Conservation (phyloP, 2,329 filamentous ascomycete species). For the Beauveria sp. region DNA sequence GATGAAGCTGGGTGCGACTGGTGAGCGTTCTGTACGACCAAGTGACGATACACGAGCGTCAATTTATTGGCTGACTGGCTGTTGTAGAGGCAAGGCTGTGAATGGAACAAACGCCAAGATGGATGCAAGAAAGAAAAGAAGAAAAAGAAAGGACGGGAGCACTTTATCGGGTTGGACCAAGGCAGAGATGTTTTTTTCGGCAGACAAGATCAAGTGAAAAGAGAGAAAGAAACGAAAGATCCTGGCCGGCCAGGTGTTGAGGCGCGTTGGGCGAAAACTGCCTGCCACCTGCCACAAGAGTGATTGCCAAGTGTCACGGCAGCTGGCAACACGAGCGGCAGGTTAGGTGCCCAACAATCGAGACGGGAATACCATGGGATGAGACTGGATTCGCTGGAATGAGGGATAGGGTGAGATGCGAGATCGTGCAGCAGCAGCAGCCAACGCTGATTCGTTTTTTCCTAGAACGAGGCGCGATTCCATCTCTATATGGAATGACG, state of each 20-base stretch:
- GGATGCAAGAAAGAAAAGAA: background rate
- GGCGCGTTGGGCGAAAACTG: slow-evolving; percentile 6
- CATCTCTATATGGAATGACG: background rate
- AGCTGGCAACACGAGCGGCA: slow-evolving; percentile 5
- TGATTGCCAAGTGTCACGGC: slow-evolving; percentile 10
- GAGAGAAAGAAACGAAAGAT: background rate
- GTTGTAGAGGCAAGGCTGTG: background rate
- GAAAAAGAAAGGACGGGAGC: background rate
- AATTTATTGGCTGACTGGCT: background rate
- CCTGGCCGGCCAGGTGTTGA: background rate
- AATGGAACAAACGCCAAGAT: background rate
- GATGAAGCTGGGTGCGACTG: background rate
- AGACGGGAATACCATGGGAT: background rate
- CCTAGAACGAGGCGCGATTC: background rate
- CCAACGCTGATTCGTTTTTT: background rate
- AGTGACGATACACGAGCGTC: background rate
- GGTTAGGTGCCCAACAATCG: background rate
- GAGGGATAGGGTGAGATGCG: background rate
- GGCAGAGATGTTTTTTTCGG: too few relatives aligned
- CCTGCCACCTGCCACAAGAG: slow-evolving; percentile 10
- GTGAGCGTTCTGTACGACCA: slow-evolving; percentile 1
- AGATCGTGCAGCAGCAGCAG: too few relatives aligned
- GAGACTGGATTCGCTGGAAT: background rate
- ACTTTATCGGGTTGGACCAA: too few relatives aligned
- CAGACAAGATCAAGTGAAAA: background rate